Conservation (phyloP, 805 yeast genomes). For the Candida boidinii region DNA sequence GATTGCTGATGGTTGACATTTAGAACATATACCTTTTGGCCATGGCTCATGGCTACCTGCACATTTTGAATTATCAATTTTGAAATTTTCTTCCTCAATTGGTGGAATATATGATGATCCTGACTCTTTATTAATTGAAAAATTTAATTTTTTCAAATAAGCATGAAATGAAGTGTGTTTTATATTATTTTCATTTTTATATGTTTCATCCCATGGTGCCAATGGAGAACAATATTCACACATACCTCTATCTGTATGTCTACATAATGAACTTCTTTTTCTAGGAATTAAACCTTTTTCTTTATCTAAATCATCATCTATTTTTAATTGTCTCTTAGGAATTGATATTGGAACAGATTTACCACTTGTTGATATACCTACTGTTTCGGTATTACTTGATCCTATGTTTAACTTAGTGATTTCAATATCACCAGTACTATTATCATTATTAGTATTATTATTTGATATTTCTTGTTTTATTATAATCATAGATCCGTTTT, state of each 20-base stretch:
- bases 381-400: too few relatives aligned
- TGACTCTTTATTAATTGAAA: constrained; percentile 51
- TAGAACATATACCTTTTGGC: constrained; percentile 92
- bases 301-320: constrained; percentile 60
- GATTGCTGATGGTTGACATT: constrained; percentile 94
- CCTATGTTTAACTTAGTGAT: too few relatives aligned
- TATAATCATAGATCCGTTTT: constrained; percentile 54
- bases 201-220: constrained; percentile 87
- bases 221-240: constrained; percentile 95
- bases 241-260: constrained; percentile 92
- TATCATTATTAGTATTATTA: not conserved
- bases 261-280: constrained; percentile 53
- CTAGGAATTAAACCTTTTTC: constrained; percentile 70
- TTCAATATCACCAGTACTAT: not conserved
- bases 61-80: constrained; percentile 55
- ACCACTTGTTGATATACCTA: constrained; percentile 6
- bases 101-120: constrained; percentile 74
- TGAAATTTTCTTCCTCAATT: constrained; percentile 59
- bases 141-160: constrained; percentile 63
- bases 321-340: constrained; percentile 37
- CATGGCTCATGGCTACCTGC: constrained; percentile 89
- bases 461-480: constrained; percentile 25
- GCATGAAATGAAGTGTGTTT: constrained; percentile 89
- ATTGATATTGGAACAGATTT: constrained; percentile 3
- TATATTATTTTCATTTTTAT: constrained; percentile 64